Evolutionary conservation across 768 basidiomycete species (phyloP).

Genomic region (Phanerochaete carnosa): DNA sequence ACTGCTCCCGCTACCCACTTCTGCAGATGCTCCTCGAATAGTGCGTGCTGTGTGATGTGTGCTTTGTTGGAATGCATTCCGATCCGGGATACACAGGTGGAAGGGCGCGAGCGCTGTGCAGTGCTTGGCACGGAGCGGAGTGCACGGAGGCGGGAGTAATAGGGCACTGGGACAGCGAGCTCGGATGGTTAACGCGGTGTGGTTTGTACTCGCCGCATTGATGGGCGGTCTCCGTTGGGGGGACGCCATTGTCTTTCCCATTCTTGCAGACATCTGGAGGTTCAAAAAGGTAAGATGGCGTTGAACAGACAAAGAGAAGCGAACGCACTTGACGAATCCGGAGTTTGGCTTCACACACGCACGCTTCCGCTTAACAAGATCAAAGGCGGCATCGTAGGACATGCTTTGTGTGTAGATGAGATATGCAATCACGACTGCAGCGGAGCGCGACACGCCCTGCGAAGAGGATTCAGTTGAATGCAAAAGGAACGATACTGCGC

Average conservation of each 20-base stretch:
- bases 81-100: neutral
- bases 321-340: constrained; percentile 53
- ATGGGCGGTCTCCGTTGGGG: constrained; percentile 4
- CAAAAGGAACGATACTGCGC: neutral
- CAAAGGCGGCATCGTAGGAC: constrained; percentile 64
- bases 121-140: neutral
- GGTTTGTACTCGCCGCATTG: constrained; percentile 9
- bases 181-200: constrained; percentile 9
- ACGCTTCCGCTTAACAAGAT: constrained; percentile 59
- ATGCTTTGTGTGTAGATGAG: constrained; percentile 73
- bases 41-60: no score
- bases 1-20: neutral
- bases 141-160: neutral
- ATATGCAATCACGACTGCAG: constrained; percentile 77
- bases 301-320: neutral
- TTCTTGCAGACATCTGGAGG: constrained; percentile 21
- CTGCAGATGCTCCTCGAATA: neutral
- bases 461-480: neutral
- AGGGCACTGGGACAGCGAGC: constrained; percentile 9
- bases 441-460: constrained; percentile 76
- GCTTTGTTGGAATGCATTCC: neutral
- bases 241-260: constrained; percentile 29
- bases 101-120: neutral
- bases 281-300: neutral
- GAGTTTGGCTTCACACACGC: constrained; percentile 76